Evolutionary conservation across 768 basidiomycete genomes (phyloP).

Genomic region (Collybiopsis luxurians): DNA sequence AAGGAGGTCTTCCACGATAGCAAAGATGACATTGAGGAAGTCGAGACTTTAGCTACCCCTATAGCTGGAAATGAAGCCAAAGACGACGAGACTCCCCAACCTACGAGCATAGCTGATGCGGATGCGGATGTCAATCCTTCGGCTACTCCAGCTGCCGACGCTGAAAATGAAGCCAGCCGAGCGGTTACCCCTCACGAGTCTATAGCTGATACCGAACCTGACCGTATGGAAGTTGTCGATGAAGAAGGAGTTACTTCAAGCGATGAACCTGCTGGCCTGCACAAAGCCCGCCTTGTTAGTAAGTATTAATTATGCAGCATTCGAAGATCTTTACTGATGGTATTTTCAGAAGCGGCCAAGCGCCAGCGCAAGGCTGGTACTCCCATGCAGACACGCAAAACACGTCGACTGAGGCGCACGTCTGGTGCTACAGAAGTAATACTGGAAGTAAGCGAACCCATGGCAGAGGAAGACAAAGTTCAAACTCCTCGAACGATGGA

Average conservation of each 20-base stretch:
- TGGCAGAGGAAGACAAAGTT: not conserved
- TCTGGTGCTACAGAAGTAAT: not conserved
- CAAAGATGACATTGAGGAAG: not conserved
- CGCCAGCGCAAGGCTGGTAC: conserved; percentile 2
- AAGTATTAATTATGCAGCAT: conserved; percentile 20
- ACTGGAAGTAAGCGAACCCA: not conserved
- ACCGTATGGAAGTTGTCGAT: conserved; percentile 14
- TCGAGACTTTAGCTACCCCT: not conserved
- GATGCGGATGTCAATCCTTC: not conserved
- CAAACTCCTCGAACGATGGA: conserved; percentile 3
- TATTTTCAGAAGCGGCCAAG: not conserved
- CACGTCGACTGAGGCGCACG: not conserved
- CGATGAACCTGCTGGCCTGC: conserved; percentile 27
- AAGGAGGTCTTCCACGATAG: not conserved
- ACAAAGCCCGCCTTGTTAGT: conserved; percentile 16
- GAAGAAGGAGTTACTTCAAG: conserved; percentile 24
- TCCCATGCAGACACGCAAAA: conserved; percentile 1
- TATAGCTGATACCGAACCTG: conserved; percentile 13
- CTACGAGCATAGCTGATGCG: not conserved
- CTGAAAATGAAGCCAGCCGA: conserved; percentile 8
- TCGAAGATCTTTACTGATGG: not conserved
- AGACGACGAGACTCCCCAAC: not conserved
- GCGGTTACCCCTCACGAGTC: not conserved
- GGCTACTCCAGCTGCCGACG: not conserved
- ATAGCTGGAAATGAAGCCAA: not conserved